Base-by-base conservation (phyloP, 192 early-diverging fungal genomes). In the Entomortierella beljakovae region DNA sequence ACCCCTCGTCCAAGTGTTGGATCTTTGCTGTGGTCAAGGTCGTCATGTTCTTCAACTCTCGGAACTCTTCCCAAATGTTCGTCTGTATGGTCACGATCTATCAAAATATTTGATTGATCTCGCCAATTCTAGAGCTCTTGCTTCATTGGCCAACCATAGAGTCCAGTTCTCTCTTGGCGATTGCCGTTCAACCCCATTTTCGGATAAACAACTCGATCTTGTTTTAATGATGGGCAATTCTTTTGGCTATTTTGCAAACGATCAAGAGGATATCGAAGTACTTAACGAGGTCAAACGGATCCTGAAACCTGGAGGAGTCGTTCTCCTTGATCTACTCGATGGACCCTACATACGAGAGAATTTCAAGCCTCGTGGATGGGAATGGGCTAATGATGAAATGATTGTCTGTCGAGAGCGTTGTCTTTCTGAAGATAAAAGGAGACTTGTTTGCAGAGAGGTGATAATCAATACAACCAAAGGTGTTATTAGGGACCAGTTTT, bases 1-100 rank as follows among this genome's bases (percentile, higher is more conserved):
- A 15, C 23, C 22, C n/a, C n/a, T n/a, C 13, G 51, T 53, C 2
- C 23, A 15, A 53, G 28, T 89, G 23, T 70, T 91, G 6, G 90
- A 91, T 63, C 74, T 91, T n/a, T 91, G 90, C 77, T 91, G 90
- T 66, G 90, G 90, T 28, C 90, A 91, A 74, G 90, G 90, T 15
- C 86, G 90, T 0, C 90, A 90, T 74, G 40, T 81, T 6, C 79
- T 91, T 22, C 70, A 85, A 20, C 61, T 91, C 13, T 80, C 86
- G 16, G 50, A 80, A 25, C 65, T 85, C 31, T 91, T 90, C 65
- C 88, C 90, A 2, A 68, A 86, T 25, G 76, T 91, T 3, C 46
- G 52, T 7, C 22, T 88, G 15, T 61, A 86, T 52, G 90, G 90
- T 20, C 89, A 91, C 63, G 51, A 53, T 15, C 28, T 16, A 29